phyloP scores from a whole-genome alignment of 2,329 filamentous ascomycete species.

The Microdochium paspali region DNA sequence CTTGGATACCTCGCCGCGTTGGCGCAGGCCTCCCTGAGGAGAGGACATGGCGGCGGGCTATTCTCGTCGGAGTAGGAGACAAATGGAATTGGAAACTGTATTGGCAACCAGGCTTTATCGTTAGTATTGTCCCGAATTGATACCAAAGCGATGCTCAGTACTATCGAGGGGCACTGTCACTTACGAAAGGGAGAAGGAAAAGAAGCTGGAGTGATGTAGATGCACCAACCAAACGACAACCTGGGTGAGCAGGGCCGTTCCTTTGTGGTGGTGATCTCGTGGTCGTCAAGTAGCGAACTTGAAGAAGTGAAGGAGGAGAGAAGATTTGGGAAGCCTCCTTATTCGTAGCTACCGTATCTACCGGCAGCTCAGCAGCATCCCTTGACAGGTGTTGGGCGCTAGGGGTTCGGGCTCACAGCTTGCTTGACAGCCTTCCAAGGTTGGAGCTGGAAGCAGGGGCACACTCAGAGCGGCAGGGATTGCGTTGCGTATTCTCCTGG shows the following conservation, averaged over 20 bases:
- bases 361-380: neutral
- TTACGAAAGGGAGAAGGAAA: neutral
- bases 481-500: neutral
- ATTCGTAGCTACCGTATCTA: slow-evolving; percentile 1
- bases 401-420: neutral
- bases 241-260: neutral
- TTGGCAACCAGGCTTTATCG: neutral
- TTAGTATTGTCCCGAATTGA: neutral
- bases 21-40: slow-evolving; percentile 50
- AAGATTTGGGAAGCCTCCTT: neutral
- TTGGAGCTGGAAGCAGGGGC: neutral
- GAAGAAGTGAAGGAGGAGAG: neutral
- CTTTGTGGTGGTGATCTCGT: neutral
- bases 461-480: neutral
- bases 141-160: neutral
- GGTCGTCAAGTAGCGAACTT: neutral
- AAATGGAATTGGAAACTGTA: neutral
- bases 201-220: neutral
- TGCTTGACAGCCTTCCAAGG: too few relatives aligned
- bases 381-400: neutral
- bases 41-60: slow-evolving; percentile 26
- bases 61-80: neutral
- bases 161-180: neutral
- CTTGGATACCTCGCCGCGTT: slow-evolving; percentile 41
- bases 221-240: neutral